phyloP scores from a whole-genome alignment of 2,329 filamentous ascomycete species.

The Meredithiella fracta region DNA sequence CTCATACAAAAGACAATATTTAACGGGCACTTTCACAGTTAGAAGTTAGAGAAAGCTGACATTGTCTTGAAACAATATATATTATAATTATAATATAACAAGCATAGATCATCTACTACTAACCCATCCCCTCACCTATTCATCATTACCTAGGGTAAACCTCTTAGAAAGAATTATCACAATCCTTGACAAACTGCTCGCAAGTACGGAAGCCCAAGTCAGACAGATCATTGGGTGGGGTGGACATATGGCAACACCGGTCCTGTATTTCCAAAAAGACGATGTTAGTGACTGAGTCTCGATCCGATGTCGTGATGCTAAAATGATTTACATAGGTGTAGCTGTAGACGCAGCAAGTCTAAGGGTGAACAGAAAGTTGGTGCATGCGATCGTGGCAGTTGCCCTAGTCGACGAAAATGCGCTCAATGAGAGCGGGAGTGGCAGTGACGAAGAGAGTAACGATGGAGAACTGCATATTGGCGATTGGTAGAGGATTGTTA shows the following conservation, averaged over 20 bases:
- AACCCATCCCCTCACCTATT: not conserved
- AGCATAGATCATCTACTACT: too few relatives aligned
- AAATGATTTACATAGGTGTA: not conserved
- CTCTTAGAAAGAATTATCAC: not conserved
- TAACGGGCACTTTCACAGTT: too few relatives aligned
- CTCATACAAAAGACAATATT: too few relatives aligned
- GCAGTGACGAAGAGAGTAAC: not conserved
- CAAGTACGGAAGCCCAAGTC: not conserved
- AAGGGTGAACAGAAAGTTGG: not conserved
- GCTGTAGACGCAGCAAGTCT: not conserved
- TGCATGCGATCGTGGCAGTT: not conserved
- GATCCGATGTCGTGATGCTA: too few relatives aligned
- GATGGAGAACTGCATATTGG: not conserved
- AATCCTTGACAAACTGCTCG: slow-evolving; percentile 1
- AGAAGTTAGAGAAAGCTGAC: too few relatives aligned
- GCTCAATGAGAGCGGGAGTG: not conserved
- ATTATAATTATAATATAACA: too few relatives aligned
- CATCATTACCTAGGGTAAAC: not conserved
- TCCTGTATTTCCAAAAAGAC: not conserved
- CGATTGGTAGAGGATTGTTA: not conserved
- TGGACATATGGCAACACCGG: not conserved
- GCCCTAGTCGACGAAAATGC: not conserved
- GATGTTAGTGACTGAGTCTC: too few relatives aligned
- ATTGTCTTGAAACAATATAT: too few relatives aligned
- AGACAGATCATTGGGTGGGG: not conserved